phyloP scores from a whole-genome alignment of 2,329 filamentous ascomycete genomes.

The Conoideocrella luteorostrata region DNA sequence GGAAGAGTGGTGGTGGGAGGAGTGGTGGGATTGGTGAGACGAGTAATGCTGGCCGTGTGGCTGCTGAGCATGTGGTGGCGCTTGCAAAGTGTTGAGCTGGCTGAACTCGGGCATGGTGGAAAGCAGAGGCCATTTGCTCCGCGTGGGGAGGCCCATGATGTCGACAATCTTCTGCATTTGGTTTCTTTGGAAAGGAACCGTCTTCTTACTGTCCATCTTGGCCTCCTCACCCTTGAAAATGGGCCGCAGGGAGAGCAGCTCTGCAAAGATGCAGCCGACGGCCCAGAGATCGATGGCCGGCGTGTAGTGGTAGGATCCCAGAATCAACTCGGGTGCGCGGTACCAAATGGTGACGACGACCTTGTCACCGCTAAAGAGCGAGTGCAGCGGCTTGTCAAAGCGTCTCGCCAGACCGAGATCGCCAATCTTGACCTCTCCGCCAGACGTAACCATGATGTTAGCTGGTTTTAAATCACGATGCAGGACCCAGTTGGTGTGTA shows the following conservation, averaged over 20 bases:
- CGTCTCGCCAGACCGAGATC: slow-evolving; percentile 87
- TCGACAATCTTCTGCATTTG: slow-evolving; percentile 99
- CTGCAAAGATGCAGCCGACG: slow-evolving; percentile 94
- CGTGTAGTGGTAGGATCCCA: slow-evolving; percentile 93
- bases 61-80: slow-evolving; percentile 38
- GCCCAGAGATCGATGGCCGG: slow-evolving; percentile 97
- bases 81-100: slow-evolving; percentile 56
- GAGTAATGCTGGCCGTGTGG: slow-evolving; percentile 19
- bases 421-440: slow-evolving; percentile 87
- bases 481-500: slow-evolving; percentile 94
- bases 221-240: slow-evolving; percentile 99
- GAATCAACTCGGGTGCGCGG: slow-evolving; percentile 84
- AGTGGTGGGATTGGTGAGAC: slow-evolving; percentile 17
- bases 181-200: slow-evolving; percentile 92
- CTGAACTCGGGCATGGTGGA: slow-evolving; percentile 79
- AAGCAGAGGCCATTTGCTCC: slow-evolving; percentile 82
- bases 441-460: slow-evolving; percentile 96
- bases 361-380: slow-evolving; percentile 89
- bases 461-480: slow-evolving; percentile 96
- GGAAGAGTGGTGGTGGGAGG: background rate
- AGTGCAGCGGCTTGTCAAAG: slow-evolving; percentile 89
- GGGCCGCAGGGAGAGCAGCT: slow-evolving; percentile 79
- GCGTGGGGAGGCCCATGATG: slow-evolving; percentile 84
- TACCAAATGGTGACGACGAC: slow-evolving; percentile 99
- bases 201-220: slow-evolving; percentile 98